Percentiles rank a stretch among this genome's conserved stretches.
Conservation (phyloP, 495 filamentous ascomycete genomes). For the Aspergillus kassunensis region DNA sequence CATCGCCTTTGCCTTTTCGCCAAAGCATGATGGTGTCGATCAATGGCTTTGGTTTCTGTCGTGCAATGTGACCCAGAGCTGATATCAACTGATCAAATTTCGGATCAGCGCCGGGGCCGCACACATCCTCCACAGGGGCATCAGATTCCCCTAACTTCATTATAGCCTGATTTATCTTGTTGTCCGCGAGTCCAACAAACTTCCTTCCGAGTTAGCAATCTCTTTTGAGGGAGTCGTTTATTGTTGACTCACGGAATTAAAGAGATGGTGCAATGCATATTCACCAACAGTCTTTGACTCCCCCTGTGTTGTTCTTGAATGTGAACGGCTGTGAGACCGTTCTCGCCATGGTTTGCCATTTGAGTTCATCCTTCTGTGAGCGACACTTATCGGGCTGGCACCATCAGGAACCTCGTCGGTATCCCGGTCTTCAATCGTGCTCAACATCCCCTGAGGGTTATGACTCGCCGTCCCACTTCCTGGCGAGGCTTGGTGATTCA, state of each 20-base stretch:
- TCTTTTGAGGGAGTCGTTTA: background rate
- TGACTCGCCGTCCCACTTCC: conserved; percentile 21
- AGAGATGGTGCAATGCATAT: conserved; percentile 93
- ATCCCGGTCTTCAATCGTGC: conserved; percentile 42
- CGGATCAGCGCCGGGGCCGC: conserved; percentile 81
- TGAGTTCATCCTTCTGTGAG: conserved; percentile 40
- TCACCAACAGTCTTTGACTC: conserved; percentile 90
- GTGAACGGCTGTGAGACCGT: conserved; percentile 73
- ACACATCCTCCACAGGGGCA: conserved; percentile 78
- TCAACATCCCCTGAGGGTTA: conserved; percentile 28
- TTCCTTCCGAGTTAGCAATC: conserved; percentile 20
- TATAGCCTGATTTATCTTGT: conserved; percentile 84
- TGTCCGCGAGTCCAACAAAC: conserved; percentile 79
- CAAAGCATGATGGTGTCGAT: conserved; percentile 97
- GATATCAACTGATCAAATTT: conserved; percentile 95
- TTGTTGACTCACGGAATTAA: conserved; percentile 67
- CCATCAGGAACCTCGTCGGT: conserved; percentile 21
- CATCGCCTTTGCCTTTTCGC: conserved; percentile 91
- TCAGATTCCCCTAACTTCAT: conserved; percentile 69
- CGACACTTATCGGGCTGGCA: conserved; percentile 20
- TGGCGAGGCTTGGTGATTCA: conserved; percentile 23
- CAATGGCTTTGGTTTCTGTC: conserved; percentile 88
- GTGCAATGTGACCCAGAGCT: conserved; percentile 87
- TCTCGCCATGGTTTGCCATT: conserved; percentile 65
- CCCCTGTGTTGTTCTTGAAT: conserved; percentile 70